A percentile compares a stretch with the other conserved stretches of the same genome.
phyloP scores from a whole-genome alignment of 148 eudicot genomes.

The Pouteria glomerata region DNA sequence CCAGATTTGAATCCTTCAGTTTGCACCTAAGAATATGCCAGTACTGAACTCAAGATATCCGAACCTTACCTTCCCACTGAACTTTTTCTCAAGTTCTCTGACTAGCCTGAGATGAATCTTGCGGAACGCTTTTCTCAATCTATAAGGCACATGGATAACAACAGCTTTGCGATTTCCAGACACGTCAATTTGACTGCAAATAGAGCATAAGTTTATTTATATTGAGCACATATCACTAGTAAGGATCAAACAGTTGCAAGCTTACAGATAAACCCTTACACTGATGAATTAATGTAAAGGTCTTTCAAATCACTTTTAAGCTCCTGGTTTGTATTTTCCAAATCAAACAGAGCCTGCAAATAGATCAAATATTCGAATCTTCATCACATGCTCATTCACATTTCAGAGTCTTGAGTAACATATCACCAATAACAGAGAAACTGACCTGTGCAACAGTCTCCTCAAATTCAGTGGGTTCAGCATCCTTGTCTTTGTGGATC shows the following conservation, averaged over 20 bases:
- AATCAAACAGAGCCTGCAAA: slow-evolving; percentile 66
- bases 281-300: slow-evolving; percentile 69
- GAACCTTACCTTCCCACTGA: slow-evolving; percentile 79
- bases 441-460: slow-evolving; percentile 70
- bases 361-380: neutral
- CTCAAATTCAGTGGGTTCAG: slow-evolving; percentile 58
- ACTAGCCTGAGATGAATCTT: slow-evolving; percentile 69
- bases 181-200: slow-evolving; percentile 67
- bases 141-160: slow-evolving; percentile 71
- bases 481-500: slow-evolving; percentile 62
- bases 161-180: slow-evolving; percentile 72
- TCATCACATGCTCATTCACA: neutral
- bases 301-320: slow-evolving; percentile 76
- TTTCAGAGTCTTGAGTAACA: neutral
- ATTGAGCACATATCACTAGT: neutral
- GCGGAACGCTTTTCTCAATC: slow-evolving; percentile 79
- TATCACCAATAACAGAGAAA: neutral
- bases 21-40: neutral
- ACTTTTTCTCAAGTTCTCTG: slow-evolving; percentile 90
- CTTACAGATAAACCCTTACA: slow-evolving; percentile 33
- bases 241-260: neutral
- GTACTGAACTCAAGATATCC: neutral
- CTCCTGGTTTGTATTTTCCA: slow-evolving; percentile 66
- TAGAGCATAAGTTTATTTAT: neutral
- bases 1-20: neutral